phyloP scores from a whole-genome alignment of 768 basidiomycete genomes.

The Suillus americanus region DNA sequence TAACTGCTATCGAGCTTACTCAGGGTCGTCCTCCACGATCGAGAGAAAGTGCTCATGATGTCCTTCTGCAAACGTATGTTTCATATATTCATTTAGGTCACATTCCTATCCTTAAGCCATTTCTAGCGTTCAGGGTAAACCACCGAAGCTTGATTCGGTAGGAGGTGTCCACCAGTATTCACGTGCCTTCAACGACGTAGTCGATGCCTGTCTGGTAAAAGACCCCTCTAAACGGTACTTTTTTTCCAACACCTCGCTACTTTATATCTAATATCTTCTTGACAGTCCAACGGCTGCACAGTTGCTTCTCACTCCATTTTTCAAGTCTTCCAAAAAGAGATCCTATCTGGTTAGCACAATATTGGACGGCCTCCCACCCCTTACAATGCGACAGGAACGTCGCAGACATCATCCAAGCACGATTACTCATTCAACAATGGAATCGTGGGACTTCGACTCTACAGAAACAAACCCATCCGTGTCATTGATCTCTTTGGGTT shows the following conservation, averaged over 20 bases:
- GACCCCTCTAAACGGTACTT: slow-evolving; percentile 74
- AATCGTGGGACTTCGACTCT: slow-evolving; percentile 77
- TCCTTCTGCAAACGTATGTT: slow-evolving; percentile 71
- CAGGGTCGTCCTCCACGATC: slow-evolving; percentile 87
- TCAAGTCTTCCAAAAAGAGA: slow-evolving; percentile 78
- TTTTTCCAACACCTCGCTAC: neutral
- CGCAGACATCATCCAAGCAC: slow-evolving; percentile 39
- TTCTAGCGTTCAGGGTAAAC: slow-evolving; percentile 66
- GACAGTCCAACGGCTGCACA: slow-evolving; percentile 73
- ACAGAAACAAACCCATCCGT: slow-evolving; percentile 43
- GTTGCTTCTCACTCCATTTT: slow-evolving; percentile 77
- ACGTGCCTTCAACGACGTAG: slow-evolving; percentile 77
- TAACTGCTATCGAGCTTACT: slow-evolving; percentile 88
- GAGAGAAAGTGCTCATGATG: slow-evolving; percentile 67
- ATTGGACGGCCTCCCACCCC: slow-evolving; percentile 71
- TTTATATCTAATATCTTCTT: neutral
- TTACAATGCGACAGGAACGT: slow-evolving; percentile 73
- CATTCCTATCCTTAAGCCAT: slow-evolving; percentile 5
- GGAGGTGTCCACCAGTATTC: slow-evolving; percentile 75
- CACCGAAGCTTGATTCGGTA: slow-evolving; percentile 76
- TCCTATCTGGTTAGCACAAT: slow-evolving; percentile 76
- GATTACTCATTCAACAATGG: slow-evolving; percentile 51
- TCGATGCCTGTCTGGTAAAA: slow-evolving; percentile 81
- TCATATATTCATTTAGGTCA: slow-evolving; percentile 2
- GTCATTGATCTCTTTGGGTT: slow-evolving; percentile 7